Evolutionary conservation across 257 asterid species (phyloP), one percentile per base, ranked within the genome.

Genomic region (Ophiorrhiza pumila): DNA sequence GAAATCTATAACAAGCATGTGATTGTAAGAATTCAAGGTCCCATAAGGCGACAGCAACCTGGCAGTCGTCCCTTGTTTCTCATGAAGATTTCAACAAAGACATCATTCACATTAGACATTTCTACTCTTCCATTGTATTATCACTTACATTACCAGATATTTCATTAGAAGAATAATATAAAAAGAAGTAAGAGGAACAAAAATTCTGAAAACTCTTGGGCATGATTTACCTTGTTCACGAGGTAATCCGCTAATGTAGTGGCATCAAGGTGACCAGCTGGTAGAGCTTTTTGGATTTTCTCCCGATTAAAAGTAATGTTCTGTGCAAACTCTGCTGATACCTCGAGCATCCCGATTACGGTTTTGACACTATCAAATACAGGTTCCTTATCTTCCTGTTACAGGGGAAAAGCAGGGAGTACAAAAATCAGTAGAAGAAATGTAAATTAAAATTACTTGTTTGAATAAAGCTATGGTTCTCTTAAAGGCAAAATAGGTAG

Each of bases 261-360:
- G 50, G 99, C 99, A 81, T 95, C 98, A 75, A 95, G 97, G 85
- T 95, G 96, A 74, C 99, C 99, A 46, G 97, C 98, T 29, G 98
- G 98, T 45, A 95, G 86, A 79, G 98, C 86, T 37, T 77, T 87
- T 76, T 68, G 81, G 69, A 95, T 90, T 64, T 87, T 88, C 71
- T 88, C 94, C 71, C 52, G 76, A 71, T 95, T 92, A 71, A 86
- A 95, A 75, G 89, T 79, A 71, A 92, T 82, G 74, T 90, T 95
- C 68, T 85, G 96, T 4, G 98, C 97, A 81, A 95, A 95, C 76
- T 95, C 99, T 50, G 99, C 88, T 10, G 98, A 92, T 57, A 95
- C 98, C 72, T 95, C 98, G 5, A 95, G 99, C 99, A 95, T 95
- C 73, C 97, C 99, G 22, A 85, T 72, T 82, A 92, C 81, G 39